Evolutionary conservation across 495 filamentous ascomycete genomes (phyloP).

Genomic region (Margaritispora aquatica): DNA sequence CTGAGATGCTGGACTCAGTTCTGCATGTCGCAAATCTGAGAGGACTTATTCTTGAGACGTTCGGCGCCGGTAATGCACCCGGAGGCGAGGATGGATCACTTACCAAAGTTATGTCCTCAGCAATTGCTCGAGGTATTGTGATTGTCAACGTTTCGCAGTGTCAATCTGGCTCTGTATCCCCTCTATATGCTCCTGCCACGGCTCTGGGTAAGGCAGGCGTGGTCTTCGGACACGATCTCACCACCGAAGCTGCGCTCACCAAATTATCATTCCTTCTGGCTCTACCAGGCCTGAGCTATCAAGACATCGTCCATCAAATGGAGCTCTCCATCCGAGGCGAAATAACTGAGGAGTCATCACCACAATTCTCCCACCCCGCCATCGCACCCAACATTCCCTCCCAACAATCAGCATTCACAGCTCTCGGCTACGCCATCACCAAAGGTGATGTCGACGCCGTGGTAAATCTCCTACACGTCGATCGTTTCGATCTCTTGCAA

Average conservation of each 20-base stretch:
- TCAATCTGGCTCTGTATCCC: slow-evolving; percentile 78
- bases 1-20: slow-evolving; percentile 90
- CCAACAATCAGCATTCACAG: slow-evolving; percentile 53
- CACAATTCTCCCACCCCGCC: slow-evolving; percentile 59
- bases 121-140: slow-evolving; percentile 73
- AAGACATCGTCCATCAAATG: slow-evolving; percentile 67
- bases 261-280: slow-evolving; percentile 89
- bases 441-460: slow-evolving; percentile 62
- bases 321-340: slow-evolving; percentile 73
- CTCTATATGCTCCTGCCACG: slow-evolving; percentile 89
- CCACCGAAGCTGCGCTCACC: slow-evolving; percentile 86
- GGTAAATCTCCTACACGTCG: slow-evolving; percentile 57
- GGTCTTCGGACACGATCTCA: slow-evolving; percentile 89
- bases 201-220: slow-evolving; percentile 82
- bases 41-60: slow-evolving; percentile 88
- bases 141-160: slow-evolving; percentile 96
- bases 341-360: slow-evolving; percentile 64
- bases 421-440: slow-evolving; percentile 75
- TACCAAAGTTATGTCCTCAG: slow-evolving; percentile 71
- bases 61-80: slow-evolving; percentile 92
- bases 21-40: slow-evolving; percentile 69
- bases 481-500: slow-evolving; percentile 58
- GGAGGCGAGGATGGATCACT: slow-evolving; percentile 76
- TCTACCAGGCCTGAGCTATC: slow-evolving; percentile 49
- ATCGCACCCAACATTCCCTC: slow-evolving; percentile 36